A percentile compares a stretch with the other conserved stretches of the same genome.
phyloP scores from a whole-genome alignment of 495 filamentous ascomycete genomes.

The Aspergillus sclerotioniger region DNA sequence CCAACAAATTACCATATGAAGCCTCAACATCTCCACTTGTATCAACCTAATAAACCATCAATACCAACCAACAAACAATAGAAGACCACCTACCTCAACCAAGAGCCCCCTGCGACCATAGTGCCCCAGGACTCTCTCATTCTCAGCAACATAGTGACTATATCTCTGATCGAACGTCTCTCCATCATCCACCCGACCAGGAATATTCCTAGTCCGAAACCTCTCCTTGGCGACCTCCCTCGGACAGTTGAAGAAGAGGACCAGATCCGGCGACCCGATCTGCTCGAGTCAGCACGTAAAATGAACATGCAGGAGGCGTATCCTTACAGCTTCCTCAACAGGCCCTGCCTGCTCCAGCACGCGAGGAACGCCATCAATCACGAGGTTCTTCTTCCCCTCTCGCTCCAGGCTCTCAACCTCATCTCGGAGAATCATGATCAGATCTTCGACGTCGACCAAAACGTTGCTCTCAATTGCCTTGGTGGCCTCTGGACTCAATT shows the following conservation, averaged over 20 bases:
- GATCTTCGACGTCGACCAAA: neutral
- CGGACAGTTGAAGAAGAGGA: neutral
- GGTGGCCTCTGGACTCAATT: neutral
- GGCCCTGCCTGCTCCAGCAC: neutral
- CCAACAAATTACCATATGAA: neutral
- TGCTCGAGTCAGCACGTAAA: neutral
- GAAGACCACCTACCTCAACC: neutral
- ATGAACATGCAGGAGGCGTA: neutral
- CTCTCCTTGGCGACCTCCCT: neutral
- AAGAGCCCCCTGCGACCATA: neutral
- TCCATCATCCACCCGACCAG: neutral
- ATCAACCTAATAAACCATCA: neutral
- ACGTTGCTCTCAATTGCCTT: neutral
- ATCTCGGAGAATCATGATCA: neutral
- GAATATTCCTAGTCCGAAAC: neutral
- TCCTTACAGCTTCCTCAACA: neutral
- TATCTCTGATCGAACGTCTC: neutral
- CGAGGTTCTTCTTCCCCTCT: neutral
- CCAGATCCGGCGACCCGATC: neutral
- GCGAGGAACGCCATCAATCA: constrained; percentile 3
- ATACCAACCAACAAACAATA: neutral
- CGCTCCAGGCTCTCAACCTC: neutral
- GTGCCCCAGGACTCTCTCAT: neutral
- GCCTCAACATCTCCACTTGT: neutral
- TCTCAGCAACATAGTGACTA: neutral